phyloP scores from a whole-genome alignment of 768 basidiomycete genomes.

The Dentipellis fragilis region DNA sequence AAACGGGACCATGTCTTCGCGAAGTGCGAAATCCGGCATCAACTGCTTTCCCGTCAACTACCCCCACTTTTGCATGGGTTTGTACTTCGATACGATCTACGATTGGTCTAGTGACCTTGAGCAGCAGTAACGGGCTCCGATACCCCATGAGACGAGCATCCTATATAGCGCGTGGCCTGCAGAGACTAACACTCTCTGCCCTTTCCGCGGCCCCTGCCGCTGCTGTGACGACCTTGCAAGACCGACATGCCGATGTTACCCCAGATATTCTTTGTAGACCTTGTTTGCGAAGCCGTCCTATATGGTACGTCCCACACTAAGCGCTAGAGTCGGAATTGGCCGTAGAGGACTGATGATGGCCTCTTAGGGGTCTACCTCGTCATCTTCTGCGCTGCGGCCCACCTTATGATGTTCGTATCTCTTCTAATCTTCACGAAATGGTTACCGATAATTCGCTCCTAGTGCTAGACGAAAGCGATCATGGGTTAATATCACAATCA shows the following conservation, averaged over 20 bases:
- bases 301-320: neutral
- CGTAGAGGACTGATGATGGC: neutral
- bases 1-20: neutral
- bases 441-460: neutral
- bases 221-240: neutral
- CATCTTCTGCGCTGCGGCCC: neutral
- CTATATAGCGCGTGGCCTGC: neutral
- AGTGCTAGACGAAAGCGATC: conserved; percentile 6
- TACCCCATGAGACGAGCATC: neutral
- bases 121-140: neutral
- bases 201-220: neutral
- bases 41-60: neutral
- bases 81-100: neutral
- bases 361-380: neutral
- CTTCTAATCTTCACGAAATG: neutral
- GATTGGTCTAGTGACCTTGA: neutral
- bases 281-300: neutral
- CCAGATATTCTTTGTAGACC: neutral
- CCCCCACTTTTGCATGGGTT: neutral
- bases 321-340: neutral
- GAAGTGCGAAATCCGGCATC: neutral
- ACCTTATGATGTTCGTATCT: neutral
- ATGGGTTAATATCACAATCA: neutral
- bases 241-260: neutral
- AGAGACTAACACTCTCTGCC: neutral